These are phyloP conservation scores for Coffea eugenioides DNA, from an alignment of 257 asterid species.

Conservation along the genomic window DNA sequence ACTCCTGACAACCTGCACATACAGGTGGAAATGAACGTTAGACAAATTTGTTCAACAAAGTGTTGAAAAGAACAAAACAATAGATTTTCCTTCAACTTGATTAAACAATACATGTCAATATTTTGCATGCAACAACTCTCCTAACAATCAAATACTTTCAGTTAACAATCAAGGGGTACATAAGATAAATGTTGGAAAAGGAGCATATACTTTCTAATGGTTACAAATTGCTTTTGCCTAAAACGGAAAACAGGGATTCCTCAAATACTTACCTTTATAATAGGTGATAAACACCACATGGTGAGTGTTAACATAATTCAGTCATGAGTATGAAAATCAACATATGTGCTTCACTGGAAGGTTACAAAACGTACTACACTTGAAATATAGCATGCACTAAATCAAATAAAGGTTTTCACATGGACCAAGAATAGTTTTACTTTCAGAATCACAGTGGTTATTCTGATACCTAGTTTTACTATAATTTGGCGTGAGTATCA, in stretches of 20 bases:
- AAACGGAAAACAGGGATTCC: neutral
- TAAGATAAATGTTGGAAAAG: neutral
- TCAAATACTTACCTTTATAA: neutral
- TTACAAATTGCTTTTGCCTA: too few relatives aligned
- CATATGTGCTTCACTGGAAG: too few relatives aligned
- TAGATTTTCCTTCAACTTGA: neutral
- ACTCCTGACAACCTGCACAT: conserved; percentile 63
- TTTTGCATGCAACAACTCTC: neutral
- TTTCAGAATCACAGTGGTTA: neutral
- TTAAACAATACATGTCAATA: neutral
- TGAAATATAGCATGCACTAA: too few relatives aligned
- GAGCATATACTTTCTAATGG: too few relatives aligned
- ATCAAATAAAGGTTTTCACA: neutral
- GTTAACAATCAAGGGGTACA: neutral
- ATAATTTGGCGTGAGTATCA: neutral
- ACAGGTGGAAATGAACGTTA: neutral
- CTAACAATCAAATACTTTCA: neutral
- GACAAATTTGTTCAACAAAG: neutral
- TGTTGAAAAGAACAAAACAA: neutral
- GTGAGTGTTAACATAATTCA: neutral
- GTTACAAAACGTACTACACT: too few relatives aligned
- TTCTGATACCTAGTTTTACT: neutral
- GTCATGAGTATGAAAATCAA: too few relatives aligned
- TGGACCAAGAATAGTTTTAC: neutral
- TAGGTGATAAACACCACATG: neutral